Conservation (phyloP, 495 filamentous ascomycete species). For the Friedmanniomyces endolithicus region DNA sequence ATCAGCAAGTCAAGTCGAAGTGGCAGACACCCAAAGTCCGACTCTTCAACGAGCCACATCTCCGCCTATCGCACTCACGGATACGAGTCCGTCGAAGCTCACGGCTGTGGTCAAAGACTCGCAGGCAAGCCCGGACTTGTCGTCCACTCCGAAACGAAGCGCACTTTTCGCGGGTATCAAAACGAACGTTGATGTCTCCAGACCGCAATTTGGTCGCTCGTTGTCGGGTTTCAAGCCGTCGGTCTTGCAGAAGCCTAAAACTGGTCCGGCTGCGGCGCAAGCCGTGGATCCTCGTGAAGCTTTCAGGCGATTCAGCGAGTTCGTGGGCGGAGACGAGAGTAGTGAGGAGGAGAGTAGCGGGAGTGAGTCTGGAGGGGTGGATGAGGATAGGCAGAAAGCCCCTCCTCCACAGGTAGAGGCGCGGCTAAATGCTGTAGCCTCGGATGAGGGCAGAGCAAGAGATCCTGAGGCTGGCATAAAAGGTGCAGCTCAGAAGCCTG, state of each 20-base stretch:
- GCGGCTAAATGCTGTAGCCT: neutral
- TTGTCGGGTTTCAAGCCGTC: neutral
- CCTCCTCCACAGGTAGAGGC: too few relatives aligned
- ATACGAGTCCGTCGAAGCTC: too few relatives aligned
- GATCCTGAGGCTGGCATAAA: neutral
- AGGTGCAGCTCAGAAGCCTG: neutral
- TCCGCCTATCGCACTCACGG: too few relatives aligned
- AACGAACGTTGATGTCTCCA: neutral
- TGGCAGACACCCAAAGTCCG: too few relatives aligned
- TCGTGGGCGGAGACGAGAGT: constrained; percentile 2
- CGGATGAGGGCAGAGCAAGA: neutral
- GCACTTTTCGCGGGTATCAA: neutral
- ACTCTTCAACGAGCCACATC: too few relatives aligned
- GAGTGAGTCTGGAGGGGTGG: neutral
- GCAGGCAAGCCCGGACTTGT: neutral
- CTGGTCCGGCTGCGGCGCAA: neutral
- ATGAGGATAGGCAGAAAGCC: neutral
- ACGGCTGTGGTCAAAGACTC: neutral
- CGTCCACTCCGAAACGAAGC: neutral
- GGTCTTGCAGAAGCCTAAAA: neutral
- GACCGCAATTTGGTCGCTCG: neutral
- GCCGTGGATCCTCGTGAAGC: neutral
- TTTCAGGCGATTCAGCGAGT: constrained; percentile 10
- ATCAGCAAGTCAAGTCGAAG: too few relatives aligned
- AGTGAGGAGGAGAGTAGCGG: constrained; percentile 1